Evolutionary conservation across 2,329 filamentous ascomycete genomes (phyloP).

Genomic region (Microthyrium microscopicum): DNA sequence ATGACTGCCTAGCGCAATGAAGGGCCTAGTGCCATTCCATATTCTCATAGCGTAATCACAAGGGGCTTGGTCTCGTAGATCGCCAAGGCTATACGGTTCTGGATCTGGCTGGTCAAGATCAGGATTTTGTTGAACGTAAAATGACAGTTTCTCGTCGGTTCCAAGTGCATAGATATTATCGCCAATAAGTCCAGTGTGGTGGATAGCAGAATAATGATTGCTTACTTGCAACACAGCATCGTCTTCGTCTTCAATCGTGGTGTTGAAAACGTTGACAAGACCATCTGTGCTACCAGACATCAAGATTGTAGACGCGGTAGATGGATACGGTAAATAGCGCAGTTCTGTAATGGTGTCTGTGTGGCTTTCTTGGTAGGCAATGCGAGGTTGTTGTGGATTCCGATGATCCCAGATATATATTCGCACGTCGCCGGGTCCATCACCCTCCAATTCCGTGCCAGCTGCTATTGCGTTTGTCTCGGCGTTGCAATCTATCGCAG

Average conservation of each 20-base stretch:
- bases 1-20: conserved; percentile 49
- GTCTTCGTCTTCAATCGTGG: conserved; percentile 49
- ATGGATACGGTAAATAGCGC: conserved; percentile 12
- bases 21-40: conserved; percentile 42
- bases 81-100: conserved; percentile 39
- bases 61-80: conserved; percentile 46
- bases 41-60: conserved; percentile 64
- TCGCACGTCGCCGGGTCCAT: conserved; percentile 27
- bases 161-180: conserved; percentile 55
- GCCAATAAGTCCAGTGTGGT: conserved; percentile 54
- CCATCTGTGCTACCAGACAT: conserved; percentile 68
- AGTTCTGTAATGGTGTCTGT: conserved; percentile 44
- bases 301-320: conserved; percentile 27
- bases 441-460: conserved; percentile 50
- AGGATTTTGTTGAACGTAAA: conserved; percentile 53
- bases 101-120: conserved; percentile 39
- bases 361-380: conserved; percentile 29
- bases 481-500: conserved; percentile 46
- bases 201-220: conserved; percentile 60
- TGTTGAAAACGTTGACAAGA: conserved; percentile 62
- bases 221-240: conserved; percentile 63
- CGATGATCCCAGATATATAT: conserved; percentile 27
- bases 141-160: conserved; percentile 60
- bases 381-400: conserved; percentile 19
- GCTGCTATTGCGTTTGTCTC: conserved; percentile 45